Evolutionary conservation across 441 rosid species (phyloP).

Genomic region (Gossypium gossypioides): DNA sequence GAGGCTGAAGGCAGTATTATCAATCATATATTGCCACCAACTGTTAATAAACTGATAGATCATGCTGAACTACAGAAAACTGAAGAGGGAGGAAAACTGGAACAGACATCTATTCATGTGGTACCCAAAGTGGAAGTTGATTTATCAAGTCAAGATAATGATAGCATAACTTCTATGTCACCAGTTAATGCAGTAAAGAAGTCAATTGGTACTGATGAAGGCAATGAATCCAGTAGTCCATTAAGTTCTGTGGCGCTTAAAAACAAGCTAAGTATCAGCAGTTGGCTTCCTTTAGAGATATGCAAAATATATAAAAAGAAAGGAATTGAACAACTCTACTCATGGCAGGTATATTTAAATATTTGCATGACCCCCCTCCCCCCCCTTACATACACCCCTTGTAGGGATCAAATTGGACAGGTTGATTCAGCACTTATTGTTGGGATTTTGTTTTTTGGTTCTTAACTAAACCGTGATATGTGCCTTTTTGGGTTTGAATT

Average conservation of each 20-base stretch:
- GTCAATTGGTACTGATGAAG: constrained; percentile 25
- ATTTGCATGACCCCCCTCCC: background rate
- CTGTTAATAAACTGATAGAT: constrained; percentile 18
- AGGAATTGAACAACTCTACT: constrained; percentile 76
- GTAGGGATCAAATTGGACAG: background rate
- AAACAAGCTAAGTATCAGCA: constrained; percentile 46
- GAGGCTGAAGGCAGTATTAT: constrained; percentile 31
- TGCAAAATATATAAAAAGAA: constrained; percentile 64
- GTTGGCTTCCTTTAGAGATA: constrained; percentile 84
- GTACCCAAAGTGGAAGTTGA: constrained; percentile 22
- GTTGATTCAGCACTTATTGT: background rate
- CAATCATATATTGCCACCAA: constrained; percentile 23
- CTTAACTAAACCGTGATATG: background rate
- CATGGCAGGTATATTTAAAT: constrained; percentile 71
- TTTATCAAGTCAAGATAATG: constrained; percentile 25
- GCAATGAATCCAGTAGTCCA: constrained; percentile 56
- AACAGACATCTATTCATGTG: constrained; percentile 16
- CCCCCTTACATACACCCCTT: no score
- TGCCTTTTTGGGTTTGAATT: background rate
- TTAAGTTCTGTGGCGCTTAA: constrained; percentile 42
- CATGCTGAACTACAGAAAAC: constrained; percentile 19
- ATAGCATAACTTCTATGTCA: constrained; percentile 23
- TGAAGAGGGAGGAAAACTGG: constrained; percentile 25
- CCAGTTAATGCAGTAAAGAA: constrained; percentile 28
- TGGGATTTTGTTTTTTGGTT: background rate